Evolutionary conservation across 1,284 basidiomycete genomes (phyloP).

Genomic region (Sutorius eximius): DNA sequence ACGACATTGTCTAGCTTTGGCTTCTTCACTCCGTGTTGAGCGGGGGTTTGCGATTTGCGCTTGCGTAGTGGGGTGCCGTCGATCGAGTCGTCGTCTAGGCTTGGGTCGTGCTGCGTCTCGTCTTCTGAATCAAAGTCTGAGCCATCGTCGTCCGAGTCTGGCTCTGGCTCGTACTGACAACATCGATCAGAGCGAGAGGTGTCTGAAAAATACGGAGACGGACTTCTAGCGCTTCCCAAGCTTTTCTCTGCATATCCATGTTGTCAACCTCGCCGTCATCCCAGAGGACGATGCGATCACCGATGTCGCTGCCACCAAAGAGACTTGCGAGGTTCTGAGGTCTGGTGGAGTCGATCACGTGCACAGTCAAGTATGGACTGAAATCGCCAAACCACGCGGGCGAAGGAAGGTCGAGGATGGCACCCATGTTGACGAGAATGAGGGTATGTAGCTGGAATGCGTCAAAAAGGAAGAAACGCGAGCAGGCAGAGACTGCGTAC

Average conservation of each 20-base stretch:
- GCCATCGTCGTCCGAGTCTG: slow-evolving; percentile 64
- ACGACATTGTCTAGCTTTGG: slow-evolving; percentile 48
- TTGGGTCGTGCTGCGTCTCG: slow-evolving; percentile 40
- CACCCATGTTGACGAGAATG: slow-evolving; percentile 91
- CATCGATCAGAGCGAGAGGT: not conserved
- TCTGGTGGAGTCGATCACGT: slow-evolving; percentile 93
- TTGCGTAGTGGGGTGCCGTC: slow-evolving; percentile 50
- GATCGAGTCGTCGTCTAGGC: slow-evolving; percentile 46
- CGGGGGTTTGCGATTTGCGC: slow-evolving; percentile 52
- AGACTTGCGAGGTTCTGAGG: slow-evolving; percentile 91
- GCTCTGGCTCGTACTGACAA: slow-evolving; percentile 67
- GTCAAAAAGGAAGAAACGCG: slow-evolving; percentile 5
- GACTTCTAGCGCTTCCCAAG: slow-evolving; percentile 82
- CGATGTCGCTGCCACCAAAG: slow-evolving; percentile 72
- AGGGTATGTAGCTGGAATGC: slow-evolving; percentile 79
- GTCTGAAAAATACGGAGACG: slow-evolving; percentile 25
- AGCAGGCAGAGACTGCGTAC: slow-evolving; percentile 44
- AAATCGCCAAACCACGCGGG: slow-evolving; percentile 76
- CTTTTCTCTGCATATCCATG: slow-evolving; percentile 63
- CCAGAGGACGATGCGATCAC: slow-evolving; percentile 81
- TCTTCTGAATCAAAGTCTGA: slow-evolving; percentile 51
- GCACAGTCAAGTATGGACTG: slow-evolving; percentile 61
- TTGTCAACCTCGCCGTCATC: slow-evolving; percentile 80
- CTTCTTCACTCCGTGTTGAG: slow-evolving; percentile 48
- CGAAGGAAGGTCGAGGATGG: slow-evolving; percentile 79